Conservation (phyloP, 768 basidiomycete genomes). For the Termitomyces titanicus region DNA sequence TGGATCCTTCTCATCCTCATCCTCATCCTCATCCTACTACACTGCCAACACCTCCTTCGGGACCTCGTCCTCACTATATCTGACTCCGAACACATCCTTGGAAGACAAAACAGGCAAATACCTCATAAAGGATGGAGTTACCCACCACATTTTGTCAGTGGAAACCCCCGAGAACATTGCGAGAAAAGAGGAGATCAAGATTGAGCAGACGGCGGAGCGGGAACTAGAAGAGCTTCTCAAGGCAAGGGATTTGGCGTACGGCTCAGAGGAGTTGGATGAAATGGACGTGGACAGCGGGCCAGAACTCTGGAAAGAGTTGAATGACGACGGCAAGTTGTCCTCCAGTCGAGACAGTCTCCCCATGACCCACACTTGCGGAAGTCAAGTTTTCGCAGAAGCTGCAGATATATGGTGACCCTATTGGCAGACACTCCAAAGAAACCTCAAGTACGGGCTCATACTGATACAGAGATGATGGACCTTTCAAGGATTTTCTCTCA, state of each 20-base stretch:
- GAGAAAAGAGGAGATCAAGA: background rate
- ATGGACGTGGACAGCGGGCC: background rate
- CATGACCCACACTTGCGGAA: background rate
- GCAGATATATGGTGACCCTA: background rate
- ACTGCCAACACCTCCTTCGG: background rate
- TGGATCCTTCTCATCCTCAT: background rate
- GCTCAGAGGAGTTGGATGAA: background rate
- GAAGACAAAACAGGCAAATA: background rate
- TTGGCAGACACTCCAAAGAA: background rate
- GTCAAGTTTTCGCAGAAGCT: background rate
- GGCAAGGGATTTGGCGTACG: background rate
- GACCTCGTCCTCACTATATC: background rate
- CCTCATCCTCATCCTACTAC: background rate
- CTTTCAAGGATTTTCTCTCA: background rate
- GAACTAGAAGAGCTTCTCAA: slow-evolving; percentile 1
- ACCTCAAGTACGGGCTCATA: background rate
- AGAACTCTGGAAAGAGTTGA: background rate
- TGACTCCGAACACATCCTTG: background rate
- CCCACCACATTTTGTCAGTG: background rate
- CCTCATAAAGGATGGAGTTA: background rate
- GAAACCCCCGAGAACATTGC: background rate
- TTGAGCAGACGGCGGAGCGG: background rate
- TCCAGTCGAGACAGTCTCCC: background rate
- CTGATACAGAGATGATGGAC: background rate
- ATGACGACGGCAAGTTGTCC: background rate